These are phyloP conservation scores for Malassezia cuniculi DNA, from an alignment of 1,284 basidiomycete species.

Conservation along the genomic window DNA sequence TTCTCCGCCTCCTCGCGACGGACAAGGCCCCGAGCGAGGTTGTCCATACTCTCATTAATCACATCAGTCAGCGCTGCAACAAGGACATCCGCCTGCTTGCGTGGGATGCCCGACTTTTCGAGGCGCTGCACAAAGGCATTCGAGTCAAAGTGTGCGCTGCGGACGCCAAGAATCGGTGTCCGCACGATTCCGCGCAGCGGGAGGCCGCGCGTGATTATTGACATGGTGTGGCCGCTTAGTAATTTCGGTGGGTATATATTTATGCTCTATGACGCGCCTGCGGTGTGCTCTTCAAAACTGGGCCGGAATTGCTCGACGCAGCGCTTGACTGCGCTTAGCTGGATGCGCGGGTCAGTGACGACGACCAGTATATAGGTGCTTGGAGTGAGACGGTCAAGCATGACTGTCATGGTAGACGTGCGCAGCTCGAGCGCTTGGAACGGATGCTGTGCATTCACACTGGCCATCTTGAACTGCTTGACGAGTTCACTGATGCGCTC, in stretches of 20 bases:
- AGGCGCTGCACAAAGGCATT: constrained; percentile 39
- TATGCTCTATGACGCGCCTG: constrained; percentile 19
- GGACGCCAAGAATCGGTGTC: background rate
- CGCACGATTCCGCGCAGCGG: too few species aligned
- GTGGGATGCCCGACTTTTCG: constrained; percentile 36
- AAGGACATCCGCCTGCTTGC: constrained; percentile 38
- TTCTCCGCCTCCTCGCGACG: constrained; percentile 40
- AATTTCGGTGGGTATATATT: background rate
- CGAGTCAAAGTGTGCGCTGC: constrained; percentile 34
- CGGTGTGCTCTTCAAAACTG: constrained; percentile 59
- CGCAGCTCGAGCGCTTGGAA: constrained; percentile 44
- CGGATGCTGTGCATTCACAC: constrained; percentile 44
- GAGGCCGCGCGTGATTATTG: background rate
- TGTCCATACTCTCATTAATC: constrained; percentile 38
- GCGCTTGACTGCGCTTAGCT: constrained; percentile 67
- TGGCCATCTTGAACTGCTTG: constrained; percentile 85
- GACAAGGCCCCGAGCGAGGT: constrained; percentile 35
- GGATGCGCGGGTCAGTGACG: constrained; percentile 70
- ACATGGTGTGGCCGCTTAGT: background rate
- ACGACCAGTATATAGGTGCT: constrained; percentile 89
- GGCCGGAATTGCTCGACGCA: constrained; percentile 67
- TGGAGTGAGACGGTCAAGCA: constrained; percentile 82
- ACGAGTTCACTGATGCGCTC: constrained; percentile 90
- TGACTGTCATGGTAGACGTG: constrained; percentile 58
- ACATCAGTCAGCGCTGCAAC: constrained; percentile 37